These are phyloP conservation scores for Hirsutella minnesotensis DNA, from an alignment of 2,329 filamentous ascomycete genomes.

Conservation along the genomic window DNA sequence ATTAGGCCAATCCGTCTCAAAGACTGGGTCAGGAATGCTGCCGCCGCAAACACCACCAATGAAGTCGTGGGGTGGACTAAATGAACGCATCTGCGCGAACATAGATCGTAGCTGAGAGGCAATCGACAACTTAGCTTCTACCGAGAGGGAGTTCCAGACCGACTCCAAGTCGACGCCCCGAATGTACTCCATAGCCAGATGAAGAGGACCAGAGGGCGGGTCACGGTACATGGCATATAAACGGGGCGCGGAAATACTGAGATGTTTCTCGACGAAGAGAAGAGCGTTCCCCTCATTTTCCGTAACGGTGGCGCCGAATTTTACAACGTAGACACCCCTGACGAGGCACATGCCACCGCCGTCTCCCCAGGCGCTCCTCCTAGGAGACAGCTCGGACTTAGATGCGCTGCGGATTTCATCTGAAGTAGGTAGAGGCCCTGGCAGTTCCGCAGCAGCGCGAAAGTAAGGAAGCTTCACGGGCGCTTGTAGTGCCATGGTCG, in stretches of 20 bases:
- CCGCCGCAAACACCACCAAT: constrained; percentile 1
- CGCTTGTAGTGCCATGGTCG: neutral
- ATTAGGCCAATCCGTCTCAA: constrained; percentile 1
- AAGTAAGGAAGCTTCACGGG: constrained; percentile 4
- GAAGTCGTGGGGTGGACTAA: neutral
- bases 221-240: constrained; percentile 6
- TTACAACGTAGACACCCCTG: constrained; percentile 4
- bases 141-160: constrained; percentile 3
- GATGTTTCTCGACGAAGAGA: constrained; percentile 4
- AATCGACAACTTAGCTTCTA: constrained; percentile 4
- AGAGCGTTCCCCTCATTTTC: constrained; percentile 7
- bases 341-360: constrained; percentile 2
- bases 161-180: constrained; percentile 2
- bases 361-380: constrained; percentile 1
- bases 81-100: constrained; percentile 1
- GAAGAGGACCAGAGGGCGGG: neutral
- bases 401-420: constrained; percentile 1
- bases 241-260: constrained; percentile 2
- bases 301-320: constrained; percentile 3
- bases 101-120: constrained; percentile 2
- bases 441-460: constrained; percentile 2
- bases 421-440: constrained; percentile 2
- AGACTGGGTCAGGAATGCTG: neutral
- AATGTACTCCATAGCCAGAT: constrained; percentile 6
- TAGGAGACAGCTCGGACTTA: constrained; percentile 3